A percentile compares a stretch with the other conserved stretches of the same genome.
These are phyloP conservation scores for Dacryopinax spathularia DNA, from an alignment of 768 basidiomycete species.

Conservation along the genomic window DNA sequence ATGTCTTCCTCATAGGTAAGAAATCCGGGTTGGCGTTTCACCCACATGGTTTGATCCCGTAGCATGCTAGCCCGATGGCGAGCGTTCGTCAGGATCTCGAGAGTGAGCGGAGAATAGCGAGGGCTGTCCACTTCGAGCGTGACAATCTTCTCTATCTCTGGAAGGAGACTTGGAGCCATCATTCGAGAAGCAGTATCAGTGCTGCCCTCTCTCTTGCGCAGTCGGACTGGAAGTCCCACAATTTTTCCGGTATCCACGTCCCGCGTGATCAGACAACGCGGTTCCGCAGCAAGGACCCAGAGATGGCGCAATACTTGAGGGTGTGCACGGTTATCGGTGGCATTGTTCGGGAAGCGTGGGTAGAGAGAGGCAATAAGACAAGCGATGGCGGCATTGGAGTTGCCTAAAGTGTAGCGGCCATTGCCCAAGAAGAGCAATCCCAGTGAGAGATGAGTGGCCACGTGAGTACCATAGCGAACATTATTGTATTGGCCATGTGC, in stretches of 20 bases:
- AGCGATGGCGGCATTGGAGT: constrained; percentile 81
- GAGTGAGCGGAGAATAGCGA: constrained; percentile 85
- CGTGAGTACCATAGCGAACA: constrained; percentile 77
- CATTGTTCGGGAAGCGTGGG: constrained; percentile 65
- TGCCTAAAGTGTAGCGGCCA: constrained; percentile 82
- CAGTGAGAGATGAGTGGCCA: constrained; percentile 77
- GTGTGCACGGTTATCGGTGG: constrained; percentile 79
- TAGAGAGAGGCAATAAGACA: constrained; percentile 83
- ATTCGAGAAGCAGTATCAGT: constrained; percentile 48
- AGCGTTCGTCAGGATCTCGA: constrained; percentile 56
- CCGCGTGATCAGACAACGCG: constrained; percentile 76
- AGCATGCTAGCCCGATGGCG: constrained; percentile 57
- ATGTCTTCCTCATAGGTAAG: constrained; percentile 90
- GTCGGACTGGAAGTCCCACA: constrained; percentile 83
- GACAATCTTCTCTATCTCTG: constrained; percentile 66
- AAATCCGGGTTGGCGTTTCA: constrained; percentile 85
- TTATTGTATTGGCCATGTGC: constrained; percentile 75
- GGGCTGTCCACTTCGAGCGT: constrained; percentile 85
- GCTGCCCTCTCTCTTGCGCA: constrained; percentile 56
- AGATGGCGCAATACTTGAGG: constrained; percentile 87
- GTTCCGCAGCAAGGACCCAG: constrained; percentile 93
- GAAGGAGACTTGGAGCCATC: constrained; percentile 85
- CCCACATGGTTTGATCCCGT: constrained; percentile 68
- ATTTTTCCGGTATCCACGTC: constrained; percentile 87
- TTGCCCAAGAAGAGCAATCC: constrained; percentile 88